phyloP scores from a whole-genome alignment of 768 basidiomycete species.

The Holtermannia corniformis region DNA sequence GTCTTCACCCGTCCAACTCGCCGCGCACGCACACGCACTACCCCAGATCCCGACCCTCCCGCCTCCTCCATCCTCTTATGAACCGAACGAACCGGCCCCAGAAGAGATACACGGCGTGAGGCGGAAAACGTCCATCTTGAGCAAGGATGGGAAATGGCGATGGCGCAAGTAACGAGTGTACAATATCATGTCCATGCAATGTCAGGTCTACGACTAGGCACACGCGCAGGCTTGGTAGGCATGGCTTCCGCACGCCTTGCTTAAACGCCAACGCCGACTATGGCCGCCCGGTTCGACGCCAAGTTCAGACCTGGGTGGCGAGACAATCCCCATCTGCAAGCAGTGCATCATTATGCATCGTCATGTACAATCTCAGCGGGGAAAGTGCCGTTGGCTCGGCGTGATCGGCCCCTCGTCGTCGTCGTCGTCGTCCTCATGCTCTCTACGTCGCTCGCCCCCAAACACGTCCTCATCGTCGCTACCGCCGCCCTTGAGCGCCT shows the following conservation, averaged over 20 bases:
- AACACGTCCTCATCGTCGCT: conserved; percentile 3
- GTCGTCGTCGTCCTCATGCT: neutral
- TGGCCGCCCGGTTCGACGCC: too few relatives aligned
- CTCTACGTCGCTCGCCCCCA: neutral
- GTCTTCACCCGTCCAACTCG: neutral
- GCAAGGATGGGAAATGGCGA: too few relatives aligned
- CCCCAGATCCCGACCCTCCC: neutral
- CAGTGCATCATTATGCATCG: neutral
- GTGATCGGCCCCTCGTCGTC: neutral
- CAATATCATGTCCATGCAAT: too few relatives aligned
- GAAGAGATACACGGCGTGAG: neutral
- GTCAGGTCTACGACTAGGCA: too few relatives aligned
- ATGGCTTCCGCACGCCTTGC: too few relatives aligned
- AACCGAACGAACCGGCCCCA: neutral
- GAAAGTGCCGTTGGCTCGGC: neutral
- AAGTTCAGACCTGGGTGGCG: too few relatives aligned
- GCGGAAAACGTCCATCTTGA: neutral
- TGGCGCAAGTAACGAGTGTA: neutral
- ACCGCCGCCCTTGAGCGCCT: conserved; percentile 45
- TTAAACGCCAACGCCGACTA: too few relatives aligned
- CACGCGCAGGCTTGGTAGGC: too few relatives aligned
- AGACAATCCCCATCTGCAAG: too few relatives aligned
- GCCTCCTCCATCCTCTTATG: too few relatives aligned
- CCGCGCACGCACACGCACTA: neutral
- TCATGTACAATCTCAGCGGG: neutral